Evolutionary conservation across 192 early-diverging fungal genomes (phyloP).

Genomic region (Geranomyces michiganensis): DNA sequence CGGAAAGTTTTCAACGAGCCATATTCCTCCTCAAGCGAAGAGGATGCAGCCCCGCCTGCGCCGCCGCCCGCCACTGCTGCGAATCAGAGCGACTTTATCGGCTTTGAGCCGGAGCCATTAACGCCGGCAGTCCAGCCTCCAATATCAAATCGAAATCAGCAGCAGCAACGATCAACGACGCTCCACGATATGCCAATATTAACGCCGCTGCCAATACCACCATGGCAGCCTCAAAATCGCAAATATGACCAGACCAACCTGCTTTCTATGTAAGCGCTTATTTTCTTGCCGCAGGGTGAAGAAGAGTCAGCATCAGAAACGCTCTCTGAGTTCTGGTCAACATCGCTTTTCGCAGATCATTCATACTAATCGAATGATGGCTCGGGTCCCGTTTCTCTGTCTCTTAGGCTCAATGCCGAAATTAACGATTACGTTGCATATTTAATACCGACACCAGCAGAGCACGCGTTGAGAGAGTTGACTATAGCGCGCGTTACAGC

Average conservation of each 20-base stretch:
- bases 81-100: conserved; percentile 39
- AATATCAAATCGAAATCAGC: too few species aligned
- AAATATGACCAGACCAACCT: conserved; percentile 37
- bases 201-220: conserved; percentile 43
- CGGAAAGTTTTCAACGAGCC: too few species aligned
- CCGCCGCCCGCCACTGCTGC: conserved; percentile 8
- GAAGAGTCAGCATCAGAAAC: too few species aligned
- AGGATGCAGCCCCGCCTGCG: background rate
- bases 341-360: background rate
- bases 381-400: conserved; percentile 9
- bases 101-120: conserved; percentile 35
- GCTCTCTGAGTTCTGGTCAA: too few species aligned
- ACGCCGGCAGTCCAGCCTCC: background rate
- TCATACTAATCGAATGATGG: background rate
- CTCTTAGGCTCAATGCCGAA: conserved; percentile 60
- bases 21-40: too few species aligned
- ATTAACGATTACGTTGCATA: conserved; percentile 76
- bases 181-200: conserved; percentile 33
- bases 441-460: conserved; percentile 79
- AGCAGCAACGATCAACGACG: too few species aligned
- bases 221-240: conserved; percentile 37
- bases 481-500: conserved; percentile 66
- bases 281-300: too few species aligned
- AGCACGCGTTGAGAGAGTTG: conserved; percentile 74
- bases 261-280: conserved; percentile 32